Evolutionary conservation across 176 grass and related monocot genomes (phyloP).

Genomic region (Cocos nucifera): DNA sequence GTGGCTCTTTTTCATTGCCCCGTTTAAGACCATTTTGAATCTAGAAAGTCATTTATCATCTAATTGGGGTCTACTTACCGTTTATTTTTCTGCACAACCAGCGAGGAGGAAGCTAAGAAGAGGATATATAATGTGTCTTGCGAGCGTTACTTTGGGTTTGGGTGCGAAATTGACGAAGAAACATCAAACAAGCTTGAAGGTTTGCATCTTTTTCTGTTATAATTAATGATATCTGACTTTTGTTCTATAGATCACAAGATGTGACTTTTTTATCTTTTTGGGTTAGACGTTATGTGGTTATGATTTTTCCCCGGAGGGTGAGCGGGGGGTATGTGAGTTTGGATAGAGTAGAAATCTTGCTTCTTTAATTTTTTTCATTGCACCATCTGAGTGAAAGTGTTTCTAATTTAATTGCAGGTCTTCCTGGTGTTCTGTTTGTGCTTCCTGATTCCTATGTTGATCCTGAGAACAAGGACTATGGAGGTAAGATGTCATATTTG

Average conservation of each 20-base stretch:
- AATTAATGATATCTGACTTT: not conserved
- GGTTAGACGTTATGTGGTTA: too few relatives aligned
- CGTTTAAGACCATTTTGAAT: too few relatives aligned
- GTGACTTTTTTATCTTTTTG: too few relatives aligned
- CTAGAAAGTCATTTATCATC: too few relatives aligned
- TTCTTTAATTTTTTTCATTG: too few relatives aligned
- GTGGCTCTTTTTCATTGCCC: too few relatives aligned
- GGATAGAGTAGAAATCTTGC: too few relatives aligned
- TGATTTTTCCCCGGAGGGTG: too few relatives aligned
- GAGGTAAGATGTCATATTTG: conserved; percentile 32
- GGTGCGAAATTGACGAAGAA: conserved; percentile 86
- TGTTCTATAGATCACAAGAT: not conserved
- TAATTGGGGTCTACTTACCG: too few relatives aligned
- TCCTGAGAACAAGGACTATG: conserved; percentile 94
- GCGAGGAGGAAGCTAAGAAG: conserved; percentile 92
- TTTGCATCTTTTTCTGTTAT: not conserved
- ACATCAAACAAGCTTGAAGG: conserved; percentile 91
- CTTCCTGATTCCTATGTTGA: conserved; percentile 99
- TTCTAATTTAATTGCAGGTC: conserved; percentile 30
- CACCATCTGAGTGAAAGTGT: too few relatives aligned
- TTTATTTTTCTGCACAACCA: not conserved
- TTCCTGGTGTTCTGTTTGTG: conserved; percentile 84
- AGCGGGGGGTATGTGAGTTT: too few relatives aligned
- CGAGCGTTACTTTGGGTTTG: conserved; percentile 93
- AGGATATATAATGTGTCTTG: conserved; percentile 96